Percentiles rank a stretch among this genome's conserved stretches.
Conservation (phyloP, 192 early-diverging fungal genomes). For the Tieghemiomyces parasiticus region DNA sequence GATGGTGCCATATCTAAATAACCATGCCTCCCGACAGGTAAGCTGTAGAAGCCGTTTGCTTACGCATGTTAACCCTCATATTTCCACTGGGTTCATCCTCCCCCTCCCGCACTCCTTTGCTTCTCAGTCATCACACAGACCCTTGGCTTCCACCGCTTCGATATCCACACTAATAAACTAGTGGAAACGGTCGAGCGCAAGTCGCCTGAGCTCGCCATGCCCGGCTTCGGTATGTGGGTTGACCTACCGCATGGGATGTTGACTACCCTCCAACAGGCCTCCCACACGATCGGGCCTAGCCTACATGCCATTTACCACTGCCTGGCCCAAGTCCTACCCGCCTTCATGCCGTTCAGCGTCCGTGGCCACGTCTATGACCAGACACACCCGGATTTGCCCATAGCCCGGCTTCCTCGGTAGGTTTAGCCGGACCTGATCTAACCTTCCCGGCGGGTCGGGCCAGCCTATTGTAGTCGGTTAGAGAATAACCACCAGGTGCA, state of each 20-base stretch:
- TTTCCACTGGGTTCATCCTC: background rate
- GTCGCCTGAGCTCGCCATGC: background rate
- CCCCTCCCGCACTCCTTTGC: background rate
- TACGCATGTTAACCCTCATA: background rate
- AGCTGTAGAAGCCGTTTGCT: background rate
- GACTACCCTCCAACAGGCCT: background rate
- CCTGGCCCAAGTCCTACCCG: background rate
- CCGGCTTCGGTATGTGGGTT: background rate
- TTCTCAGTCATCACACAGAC: background rate
- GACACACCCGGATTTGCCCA: no score
- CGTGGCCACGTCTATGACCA: background rate
- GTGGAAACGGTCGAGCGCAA: background rate
- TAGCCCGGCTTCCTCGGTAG: no score
- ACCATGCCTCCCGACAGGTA: background rate
- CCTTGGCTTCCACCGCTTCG: background rate
- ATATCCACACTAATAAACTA: background rate
- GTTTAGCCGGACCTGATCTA: no score
- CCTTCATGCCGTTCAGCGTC: background rate
- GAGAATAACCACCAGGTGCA: no score
- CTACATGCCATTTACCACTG: background rate
- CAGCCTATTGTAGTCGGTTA: no score
- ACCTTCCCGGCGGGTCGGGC: no score
- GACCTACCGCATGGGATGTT: background rate
- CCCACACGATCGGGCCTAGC: background rate
- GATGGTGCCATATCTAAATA: background rate